Evolutionary conservation across 1,284 basidiomycete species (phyloP), one percentile per base, ranked within the genome.

Genomic region (Leccinum proliferum): DNA sequence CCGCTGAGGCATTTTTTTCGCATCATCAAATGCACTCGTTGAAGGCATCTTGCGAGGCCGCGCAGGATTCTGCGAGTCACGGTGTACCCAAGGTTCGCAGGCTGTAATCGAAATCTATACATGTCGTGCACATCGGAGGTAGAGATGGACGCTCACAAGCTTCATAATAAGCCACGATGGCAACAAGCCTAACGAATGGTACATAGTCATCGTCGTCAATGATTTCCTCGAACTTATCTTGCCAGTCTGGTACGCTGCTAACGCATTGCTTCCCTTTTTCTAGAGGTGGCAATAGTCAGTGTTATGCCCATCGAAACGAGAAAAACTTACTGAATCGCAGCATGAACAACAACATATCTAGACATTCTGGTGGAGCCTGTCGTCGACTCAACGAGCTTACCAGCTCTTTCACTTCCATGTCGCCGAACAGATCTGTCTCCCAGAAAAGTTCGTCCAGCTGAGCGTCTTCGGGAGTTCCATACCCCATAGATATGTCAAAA

Each of bases 81-180:
- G 21, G 21, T 55, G 14, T 0, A 5, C 18, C 1, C 55, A 34
- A 1, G 56, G 10, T 43, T 60, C 67, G 41, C 12, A 68, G 34
- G 61, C 68, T 69, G 35, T 48, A 48, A 21, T 6, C 46, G 46
- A 21, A 21, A 21, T 12, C 18, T 60, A 55, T 25, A 37, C 6
- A 39, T 15, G 18, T 35, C 1, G 15, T 7, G 15, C 18, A 25
- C 2, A 37, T 2, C 25, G 2, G 8, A 6, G 11, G 21, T 29
- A 1, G 5, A 37, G 25, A 39, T 8, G 32, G 18, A 18, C 6
- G 57, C 70, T 61, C 25, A 71, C 70, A 65, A 32, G 64, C 65
- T 43, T 73, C 71, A 10, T 66, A 69, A 56, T 69, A 74, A 10
- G 68, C 70, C 1, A 73, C 63, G 4, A 70, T 63, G 14, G 67